These are phyloP conservation scores for Vitis hybrid DNA, from an alignment of 177 flowering plant species.

Conservation along the genomic window DNA sequence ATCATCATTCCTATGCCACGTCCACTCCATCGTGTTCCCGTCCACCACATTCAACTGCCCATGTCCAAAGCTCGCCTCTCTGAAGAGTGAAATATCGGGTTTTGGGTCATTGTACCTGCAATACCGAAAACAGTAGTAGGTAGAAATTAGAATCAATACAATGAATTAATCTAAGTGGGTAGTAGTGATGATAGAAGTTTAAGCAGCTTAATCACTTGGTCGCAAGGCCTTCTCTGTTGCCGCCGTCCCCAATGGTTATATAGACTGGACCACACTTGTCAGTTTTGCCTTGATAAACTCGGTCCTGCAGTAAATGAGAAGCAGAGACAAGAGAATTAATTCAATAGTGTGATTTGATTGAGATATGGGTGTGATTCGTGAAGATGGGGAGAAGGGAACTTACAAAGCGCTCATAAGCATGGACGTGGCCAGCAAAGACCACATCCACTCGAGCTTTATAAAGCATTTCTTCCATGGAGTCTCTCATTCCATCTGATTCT, in stretches of 20 bases:
- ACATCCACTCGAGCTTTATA: conserved; percentile 56
- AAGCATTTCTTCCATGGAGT: conserved; percentile 54
- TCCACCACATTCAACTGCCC: conserved; percentile 66
- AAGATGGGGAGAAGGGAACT: conserved; percentile 15
- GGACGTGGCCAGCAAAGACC: conserved; percentile 76
- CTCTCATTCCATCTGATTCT: conserved; percentile 55
- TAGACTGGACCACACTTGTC: conserved; percentile 62
- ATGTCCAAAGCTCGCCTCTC: conserved; percentile 94
- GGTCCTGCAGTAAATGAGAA: conserved; percentile 36
- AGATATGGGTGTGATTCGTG: background rate
- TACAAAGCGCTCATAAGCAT: conserved; percentile 84
- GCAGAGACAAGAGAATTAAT: background rate
- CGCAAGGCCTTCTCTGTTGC: conserved; percentile 80
- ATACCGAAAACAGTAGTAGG: background rate
- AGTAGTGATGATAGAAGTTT: background rate
- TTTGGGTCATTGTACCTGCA: conserved; percentile 55
- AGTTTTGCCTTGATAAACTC: conserved; percentile 37
- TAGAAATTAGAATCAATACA: background rate
- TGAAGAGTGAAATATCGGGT: conserved; percentile 56
- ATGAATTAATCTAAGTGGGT: background rate
- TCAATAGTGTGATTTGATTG: background rate
- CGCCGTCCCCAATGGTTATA: conserved; percentile 83
- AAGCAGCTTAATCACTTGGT: conserved; percentile 31
- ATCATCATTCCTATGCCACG: conserved; percentile 78
- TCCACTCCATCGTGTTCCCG: conserved; percentile 66